Evolutionary conservation across 768 basidiomycete genomes (phyloP).

Genomic region (Porpolomopsis calyptriformis): DNA sequence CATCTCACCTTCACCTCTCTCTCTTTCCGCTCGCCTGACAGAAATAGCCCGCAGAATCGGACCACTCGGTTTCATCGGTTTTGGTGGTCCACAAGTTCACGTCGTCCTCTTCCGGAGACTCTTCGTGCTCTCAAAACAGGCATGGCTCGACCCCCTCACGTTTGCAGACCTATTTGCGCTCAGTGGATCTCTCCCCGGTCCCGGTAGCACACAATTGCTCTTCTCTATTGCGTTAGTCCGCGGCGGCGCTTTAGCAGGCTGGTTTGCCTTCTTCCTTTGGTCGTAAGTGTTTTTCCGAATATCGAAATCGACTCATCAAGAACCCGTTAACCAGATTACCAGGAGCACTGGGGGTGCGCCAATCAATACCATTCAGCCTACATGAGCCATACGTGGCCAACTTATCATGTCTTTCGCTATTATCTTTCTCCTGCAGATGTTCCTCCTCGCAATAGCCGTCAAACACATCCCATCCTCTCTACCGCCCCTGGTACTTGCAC

Average conservation of each 20-base stretch:
- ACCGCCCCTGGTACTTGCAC: conserved; percentile 36
- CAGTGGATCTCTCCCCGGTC: conserved; percentile 38
- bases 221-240: conserved; percentile 28
- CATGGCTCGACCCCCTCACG: conserved; percentile 35
- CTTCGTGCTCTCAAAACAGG: conserved; percentile 27
- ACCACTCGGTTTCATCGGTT: conserved; percentile 31
- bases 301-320: not conserved
- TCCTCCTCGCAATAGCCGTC: conserved; percentile 33
- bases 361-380: too few species aligned
- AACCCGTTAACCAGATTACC: not conserved
- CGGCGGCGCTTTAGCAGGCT: not conserved
- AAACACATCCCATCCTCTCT: conserved; percentile 30
- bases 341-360: not conserved
- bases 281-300: not conserved
- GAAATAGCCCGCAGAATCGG: not conserved
- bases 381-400: too few species aligned
- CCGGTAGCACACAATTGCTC: conserved; percentile 37
- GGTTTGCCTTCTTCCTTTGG: conserved; percentile 1
- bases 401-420: too few species aligned
- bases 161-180: conserved; percentile 40
- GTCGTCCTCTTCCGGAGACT: conserved; percentile 35
- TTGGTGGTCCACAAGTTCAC: conserved; percentile 41
- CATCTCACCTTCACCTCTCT: not conserved
- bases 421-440: conserved; percentile 22
- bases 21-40: not conserved